Base-by-base conservation (phyloP, 2,329 filamentous ascomycete genomes). In the Metarhizium anisopliae region DNA sequence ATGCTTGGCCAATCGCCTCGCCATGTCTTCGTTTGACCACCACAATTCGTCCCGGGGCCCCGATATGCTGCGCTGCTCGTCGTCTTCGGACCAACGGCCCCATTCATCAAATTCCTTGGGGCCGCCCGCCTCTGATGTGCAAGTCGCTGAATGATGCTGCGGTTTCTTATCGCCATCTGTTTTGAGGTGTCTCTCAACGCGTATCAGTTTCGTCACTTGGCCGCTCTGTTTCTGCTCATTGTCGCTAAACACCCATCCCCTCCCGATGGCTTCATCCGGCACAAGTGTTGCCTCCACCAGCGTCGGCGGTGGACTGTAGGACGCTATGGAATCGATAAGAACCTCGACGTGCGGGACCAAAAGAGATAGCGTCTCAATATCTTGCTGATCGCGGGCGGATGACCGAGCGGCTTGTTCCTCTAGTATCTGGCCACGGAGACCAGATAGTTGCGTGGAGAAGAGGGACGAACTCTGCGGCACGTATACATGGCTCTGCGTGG, bases 1-100 rank as follows among this genome's bases (percentile, higher is more conserved):
- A 53, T 74, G 70, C 4, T 60, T 66, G 11, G 77, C 77, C 11
- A 81, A 62, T 0, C 78, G 72, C 7, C 58, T 59, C 0, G 78
- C 77, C 71, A 77, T 71, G 2, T 62, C 65, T 55, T 76, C 76
- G 50, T 81, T 75, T 1, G 59, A 60, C 72, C 76, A 81, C 77
- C 77, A 81, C 56, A 73, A 69, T 3, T 59, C 47, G 7, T 35
- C 51, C 10, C 57, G 57, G 2, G 51, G 38, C 29, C 54, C 18
- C 2, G 54, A 3, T 0, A 57, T 40, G 2, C 52, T 55, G 4
- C 51, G 18, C 1, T 25, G 25, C 25, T 56, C 59, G 1, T 45
- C 52, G 5, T 64, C 55, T 4, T 70, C 67, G 6, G 65, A 68
- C 63, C 70, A 25, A 8, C 29, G 36, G 18, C 40, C 38, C 45